phyloP scores from a whole-genome alignment of 257 asterid species.

The Ilex asprella region DNA sequence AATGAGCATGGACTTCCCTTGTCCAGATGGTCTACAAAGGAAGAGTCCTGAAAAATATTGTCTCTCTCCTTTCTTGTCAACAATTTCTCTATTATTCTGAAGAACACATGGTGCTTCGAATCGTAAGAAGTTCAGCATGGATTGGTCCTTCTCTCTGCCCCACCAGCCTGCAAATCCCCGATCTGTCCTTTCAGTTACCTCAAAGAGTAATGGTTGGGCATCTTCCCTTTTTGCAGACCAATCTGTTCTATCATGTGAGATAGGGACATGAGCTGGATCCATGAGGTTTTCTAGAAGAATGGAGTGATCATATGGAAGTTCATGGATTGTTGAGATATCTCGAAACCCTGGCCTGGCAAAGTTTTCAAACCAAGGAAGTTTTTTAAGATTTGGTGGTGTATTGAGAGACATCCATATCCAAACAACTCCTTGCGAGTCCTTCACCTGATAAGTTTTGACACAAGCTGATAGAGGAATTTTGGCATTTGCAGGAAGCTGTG shows the following conservation, averaged over 20 bases:
- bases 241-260: conserved; percentile 90
- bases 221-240: conserved; percentile 82
- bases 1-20: conserved; percentile 93
- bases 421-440: conserved; percentile 84
- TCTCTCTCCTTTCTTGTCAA: conserved; percentile 47
- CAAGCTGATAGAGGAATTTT: conserved; percentile 87
- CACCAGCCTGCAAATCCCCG: conserved; percentile 91
- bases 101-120: conserved; percentile 89
- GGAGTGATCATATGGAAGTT: conserved; percentile 94
- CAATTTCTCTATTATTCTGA: conserved; percentile 61
- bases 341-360: conserved; percentile 60
- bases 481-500: conserved; percentile 68
- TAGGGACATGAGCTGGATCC: conserved; percentile 97
- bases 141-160: conserved; percentile 61
- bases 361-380: conserved; percentile 80
- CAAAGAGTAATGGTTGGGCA: conserved; percentile 60
- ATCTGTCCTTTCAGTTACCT: conserved; percentile 64
- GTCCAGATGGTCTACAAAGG: conserved; percentile 88
- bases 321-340: conserved; percentile 73
- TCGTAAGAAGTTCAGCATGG: conserved; percentile 44
- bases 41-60: conserved; percentile 67
- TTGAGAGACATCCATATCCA: conserved; percentile 97
- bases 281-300: conserved; percentile 92
- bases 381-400: conserved; percentile 49
- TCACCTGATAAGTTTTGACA: conserved; percentile 50